phyloP scores from a whole-genome alignment of 2,329 filamentous ascomycete genomes.

The Periconia macrospinosa region DNA sequence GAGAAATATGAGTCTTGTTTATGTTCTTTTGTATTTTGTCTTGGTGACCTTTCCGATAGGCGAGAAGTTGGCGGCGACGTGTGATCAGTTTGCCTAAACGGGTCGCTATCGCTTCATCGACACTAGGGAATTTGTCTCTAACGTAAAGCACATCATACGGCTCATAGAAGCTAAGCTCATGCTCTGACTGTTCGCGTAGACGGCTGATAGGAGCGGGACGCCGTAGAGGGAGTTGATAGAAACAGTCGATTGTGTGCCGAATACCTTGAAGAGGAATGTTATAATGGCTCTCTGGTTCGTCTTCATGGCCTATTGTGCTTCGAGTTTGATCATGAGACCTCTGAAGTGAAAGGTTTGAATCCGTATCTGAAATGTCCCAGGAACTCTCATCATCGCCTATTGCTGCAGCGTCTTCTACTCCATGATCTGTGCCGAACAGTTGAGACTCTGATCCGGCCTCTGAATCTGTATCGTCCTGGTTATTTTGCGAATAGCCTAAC shows the following conservation, averaged over 20 bases:
- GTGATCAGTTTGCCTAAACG: conserved; percentile 14
- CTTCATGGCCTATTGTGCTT: background rate
- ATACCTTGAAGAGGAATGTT: background rate
- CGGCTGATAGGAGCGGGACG: conserved; percentile 8
- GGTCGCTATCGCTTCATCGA: conserved; percentile 1
- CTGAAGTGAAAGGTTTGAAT: background rate
- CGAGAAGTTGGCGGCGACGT: conserved; percentile 11
- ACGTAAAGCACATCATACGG: conserved; percentile 11
- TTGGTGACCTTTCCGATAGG: conserved; percentile 8
- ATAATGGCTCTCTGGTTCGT: background rate
- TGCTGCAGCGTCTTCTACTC: background rate
- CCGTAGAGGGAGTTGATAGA: conserved; percentile 1
- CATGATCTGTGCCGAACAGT: background rate
- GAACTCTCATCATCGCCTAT: background rate
- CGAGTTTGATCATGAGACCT: background rate
- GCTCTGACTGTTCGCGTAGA: background rate
- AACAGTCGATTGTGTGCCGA: background rate
- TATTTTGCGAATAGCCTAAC: background rate
- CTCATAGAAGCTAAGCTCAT: conserved; percentile 3
- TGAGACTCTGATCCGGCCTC: background rate
- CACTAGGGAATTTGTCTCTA: conserved; percentile 9
- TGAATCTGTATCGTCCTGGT: background rate
- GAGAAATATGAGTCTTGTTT: background rate
- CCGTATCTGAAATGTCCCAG: conserved; percentile 5
- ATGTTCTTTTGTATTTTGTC: conserved; percentile 1